These are phyloP conservation scores for Alternaria longipes DNA, from an alignment of 2,329 filamentous ascomycete genomes.

Conservation along the genomic window DNA sequence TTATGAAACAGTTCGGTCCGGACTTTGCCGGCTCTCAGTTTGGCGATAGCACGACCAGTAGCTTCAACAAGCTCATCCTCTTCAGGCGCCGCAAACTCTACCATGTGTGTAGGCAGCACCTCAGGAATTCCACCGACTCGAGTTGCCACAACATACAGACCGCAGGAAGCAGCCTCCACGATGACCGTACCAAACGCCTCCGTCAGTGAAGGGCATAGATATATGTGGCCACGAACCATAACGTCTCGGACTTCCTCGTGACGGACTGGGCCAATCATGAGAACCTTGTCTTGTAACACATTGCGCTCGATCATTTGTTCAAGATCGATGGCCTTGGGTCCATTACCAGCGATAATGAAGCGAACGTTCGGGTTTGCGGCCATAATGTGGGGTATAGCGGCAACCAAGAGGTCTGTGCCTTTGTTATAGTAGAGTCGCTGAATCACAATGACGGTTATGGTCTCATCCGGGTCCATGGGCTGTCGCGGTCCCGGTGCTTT, in stretches of 20 bases:
- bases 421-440: constrained; percentile 99
- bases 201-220: constrained; percentile 92
- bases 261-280: constrained; percentile 88
- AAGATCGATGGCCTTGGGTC: constrained; percentile 95
- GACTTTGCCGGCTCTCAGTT: constrained; percentile 84
- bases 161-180: constrained; percentile 95
- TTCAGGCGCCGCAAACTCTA: constrained; percentile 94
- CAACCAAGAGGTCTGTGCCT: constrained; percentile 95
- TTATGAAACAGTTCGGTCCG: constrained; percentile 95
- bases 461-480: constrained; percentile 80
- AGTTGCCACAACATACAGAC: constrained; percentile 95
- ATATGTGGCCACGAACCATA: constrained; percentile 96
- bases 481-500: constrained; percentile 66
- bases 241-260: constrained; percentile 98
- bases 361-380: constrained; percentile 90
- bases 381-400: constrained; percentile 91
- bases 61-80: constrained; percentile 93
- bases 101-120: constrained; percentile 95
- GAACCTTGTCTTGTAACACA: constrained; percentile 90
- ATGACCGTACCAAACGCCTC: constrained; percentile 98
- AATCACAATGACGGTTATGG: constrained; percentile 95
- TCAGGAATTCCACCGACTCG: constrained; percentile 97
- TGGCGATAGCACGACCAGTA: constrained; percentile 87
- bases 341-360: constrained; percentile 95
- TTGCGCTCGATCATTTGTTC: constrained; percentile 98